phyloP scores from a whole-genome alignment of 306 rosid species.

The Quercus aquifolioides region DNA sequence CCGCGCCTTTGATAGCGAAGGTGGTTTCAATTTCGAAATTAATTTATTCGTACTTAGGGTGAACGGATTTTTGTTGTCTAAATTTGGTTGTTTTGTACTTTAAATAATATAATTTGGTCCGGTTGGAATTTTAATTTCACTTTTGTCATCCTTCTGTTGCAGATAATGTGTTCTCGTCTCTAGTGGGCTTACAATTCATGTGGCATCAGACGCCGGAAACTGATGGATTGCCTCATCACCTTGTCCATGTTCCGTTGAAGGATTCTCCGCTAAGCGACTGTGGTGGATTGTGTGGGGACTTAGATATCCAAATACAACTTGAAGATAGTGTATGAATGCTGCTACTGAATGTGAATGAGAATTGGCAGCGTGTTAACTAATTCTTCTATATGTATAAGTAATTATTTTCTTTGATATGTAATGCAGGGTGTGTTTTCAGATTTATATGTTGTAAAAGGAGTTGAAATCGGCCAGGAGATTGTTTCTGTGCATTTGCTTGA shows the following conservation, averaged over 20 bases:
- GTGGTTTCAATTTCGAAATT: constrained; percentile 29
- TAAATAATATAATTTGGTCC: not conserved
- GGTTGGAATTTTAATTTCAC: constrained; percentile 20
- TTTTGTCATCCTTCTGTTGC: constrained; percentile 31
- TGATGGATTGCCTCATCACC: constrained; percentile 54
- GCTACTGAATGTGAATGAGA: constrained; percentile 31
- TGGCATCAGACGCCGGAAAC: constrained; percentile 71
- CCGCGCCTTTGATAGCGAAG: constrained; percentile 88
- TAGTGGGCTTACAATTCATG: constrained; percentile 89
- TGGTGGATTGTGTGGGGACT: constrained; percentile 88
- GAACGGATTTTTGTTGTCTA: not conserved
- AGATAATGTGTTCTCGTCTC: constrained; percentile 92
- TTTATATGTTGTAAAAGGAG: constrained; percentile 75
- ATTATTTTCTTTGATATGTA: constrained; percentile 25
- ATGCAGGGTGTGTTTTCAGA: constrained; percentile 96
- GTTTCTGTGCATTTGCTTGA: constrained; percentile 80
- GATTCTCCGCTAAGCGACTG: constrained; percentile 93
- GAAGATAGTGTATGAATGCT: constrained; percentile 77
- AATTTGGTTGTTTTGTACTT: not conserved
- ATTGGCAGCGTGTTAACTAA: constrained; percentile 10
- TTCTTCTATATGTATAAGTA: constrained; percentile 10
- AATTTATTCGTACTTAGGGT: not conserved
- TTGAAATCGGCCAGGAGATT: constrained; percentile 85
- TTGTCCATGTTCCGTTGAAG: constrained; percentile 83
- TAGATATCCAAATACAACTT: constrained; percentile 75